Percentiles rank a stretch among this genome's conserved stretches.
These are phyloP conservation scores for Gaertneriomyces semiglobifer DNA, from an alignment of 192 early-diverging fungal species.

Conservation along the genomic window DNA sequence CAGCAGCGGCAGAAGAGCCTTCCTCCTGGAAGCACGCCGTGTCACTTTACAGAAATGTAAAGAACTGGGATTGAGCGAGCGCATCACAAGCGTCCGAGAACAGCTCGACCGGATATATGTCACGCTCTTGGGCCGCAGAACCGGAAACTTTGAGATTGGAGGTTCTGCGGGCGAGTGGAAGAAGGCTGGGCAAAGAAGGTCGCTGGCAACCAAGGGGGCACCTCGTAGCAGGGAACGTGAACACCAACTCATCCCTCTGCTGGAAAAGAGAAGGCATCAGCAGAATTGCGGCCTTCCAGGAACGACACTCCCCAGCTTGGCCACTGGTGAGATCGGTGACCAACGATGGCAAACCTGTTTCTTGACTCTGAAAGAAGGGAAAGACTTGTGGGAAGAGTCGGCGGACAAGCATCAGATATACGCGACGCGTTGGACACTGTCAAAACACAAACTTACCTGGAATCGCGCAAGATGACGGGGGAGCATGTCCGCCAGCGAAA, in stretches of 20 bases:
- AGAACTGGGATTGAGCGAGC: background rate
- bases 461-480: background rate
- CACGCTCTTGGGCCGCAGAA: too few relatives aligned
- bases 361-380: slow-evolving; percentile 1
- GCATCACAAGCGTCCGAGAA: too few relatives aligned
- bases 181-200: too few relatives aligned
- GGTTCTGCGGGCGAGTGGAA: too few relatives aligned
- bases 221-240: too few relatives aligned
- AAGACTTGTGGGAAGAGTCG: slow-evolving; percentile 3
- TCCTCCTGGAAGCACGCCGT: background rate
- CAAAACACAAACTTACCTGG: background rate
- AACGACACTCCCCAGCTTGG: background rate
- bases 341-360: slow-evolving; percentile 3
- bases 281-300: too few relatives aligned
- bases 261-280: too few relatives aligned
- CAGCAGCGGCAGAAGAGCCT: background rate
- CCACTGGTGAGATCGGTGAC: background rate
- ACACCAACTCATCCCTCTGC: too few relatives aligned
- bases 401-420: background rate
- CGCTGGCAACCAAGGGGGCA: too few relatives aligned
- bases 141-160: too few relatives aligned
- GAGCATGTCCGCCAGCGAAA: background rate
- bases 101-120: too few relatives aligned
- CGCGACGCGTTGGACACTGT: background rate
- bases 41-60: background rate